These are phyloP conservation scores for Candida sakaeoensis DNA, from an alignment of 805 yeast species.

Conservation along the genomic window DNA sequence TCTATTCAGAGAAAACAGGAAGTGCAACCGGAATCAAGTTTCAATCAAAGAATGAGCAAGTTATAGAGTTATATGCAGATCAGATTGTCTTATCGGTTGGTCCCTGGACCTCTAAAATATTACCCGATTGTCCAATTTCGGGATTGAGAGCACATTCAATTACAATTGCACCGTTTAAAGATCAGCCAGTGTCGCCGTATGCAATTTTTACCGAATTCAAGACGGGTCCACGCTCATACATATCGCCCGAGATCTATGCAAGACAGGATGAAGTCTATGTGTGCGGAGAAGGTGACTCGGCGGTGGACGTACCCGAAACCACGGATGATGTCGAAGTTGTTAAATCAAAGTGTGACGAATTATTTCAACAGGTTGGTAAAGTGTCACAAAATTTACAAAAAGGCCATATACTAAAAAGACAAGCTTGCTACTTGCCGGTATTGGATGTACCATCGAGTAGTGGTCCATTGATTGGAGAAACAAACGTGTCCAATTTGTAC, in stretches of 20 bases:
- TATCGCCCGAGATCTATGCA: slow-evolving; percentile 92
- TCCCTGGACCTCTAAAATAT: slow-evolving; percentile 91
- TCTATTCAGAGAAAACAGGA: slow-evolving; percentile 59
- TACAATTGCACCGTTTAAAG: slow-evolving; percentile 76
- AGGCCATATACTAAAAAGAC: slow-evolving; percentile 77
- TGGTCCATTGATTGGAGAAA: slow-evolving; percentile 93
- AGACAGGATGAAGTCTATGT: slow-evolving; percentile 94
- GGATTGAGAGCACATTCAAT: slow-evolving; percentile 95
- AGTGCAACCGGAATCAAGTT: slow-evolving; percentile 72
- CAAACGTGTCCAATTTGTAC: slow-evolving; percentile 74
- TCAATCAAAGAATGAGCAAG: slow-evolving; percentile 37
- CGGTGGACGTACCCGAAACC: slow-evolving; percentile 87
- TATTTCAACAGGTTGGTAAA: slow-evolving; percentile 76
- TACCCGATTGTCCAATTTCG: slow-evolving; percentile 91
- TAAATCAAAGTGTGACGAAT: slow-evolving; percentile 80
- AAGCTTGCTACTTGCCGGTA: slow-evolving; percentile 95
- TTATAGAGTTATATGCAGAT: slow-evolving; percentile 57
- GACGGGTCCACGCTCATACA: slow-evolving; percentile 62
- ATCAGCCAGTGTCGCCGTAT: slow-evolving; percentile 75
- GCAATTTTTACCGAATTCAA: slow-evolving; percentile 92
- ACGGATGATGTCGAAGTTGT: slow-evolving; percentile 91
- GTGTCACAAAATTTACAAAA: slow-evolving; percentile 63
- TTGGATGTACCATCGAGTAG: slow-evolving; percentile 87
- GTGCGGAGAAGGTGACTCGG: slow-evolving; percentile 94
- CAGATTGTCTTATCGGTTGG: slow-evolving; percentile 86